phyloP scores from a whole-genome alignment of 176 grass and related monocot genomes.

The Panicum miliaceum region DNA sequence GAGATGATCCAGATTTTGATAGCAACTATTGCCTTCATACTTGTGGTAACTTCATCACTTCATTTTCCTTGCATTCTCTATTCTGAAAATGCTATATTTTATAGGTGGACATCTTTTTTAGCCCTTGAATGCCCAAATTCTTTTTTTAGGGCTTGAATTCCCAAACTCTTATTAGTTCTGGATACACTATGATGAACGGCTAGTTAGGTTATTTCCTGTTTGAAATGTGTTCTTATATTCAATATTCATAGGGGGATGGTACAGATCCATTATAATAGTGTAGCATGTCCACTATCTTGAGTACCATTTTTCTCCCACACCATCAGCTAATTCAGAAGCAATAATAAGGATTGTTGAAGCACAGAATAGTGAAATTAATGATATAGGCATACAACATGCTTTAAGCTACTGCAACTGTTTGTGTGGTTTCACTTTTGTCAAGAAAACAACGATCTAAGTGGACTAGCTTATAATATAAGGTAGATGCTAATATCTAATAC shows the following conservation, averaged over 20 bases:
- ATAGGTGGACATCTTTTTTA: constrained; percentile 4
- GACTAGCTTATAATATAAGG: not conserved
- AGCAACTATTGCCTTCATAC: constrained; percentile 68
- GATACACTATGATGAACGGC: not conserved
- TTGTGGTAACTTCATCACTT: constrained; percentile 67
- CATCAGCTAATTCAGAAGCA: constrained; percentile 6
- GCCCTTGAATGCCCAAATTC: not conserved
- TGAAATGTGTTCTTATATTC: not conserved
- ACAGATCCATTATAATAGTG: not conserved
- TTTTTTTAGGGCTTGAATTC: too few relatives aligned
- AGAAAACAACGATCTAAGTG: not conserved
- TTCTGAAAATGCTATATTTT: constrained; percentile 26
- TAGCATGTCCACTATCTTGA: not conserved
- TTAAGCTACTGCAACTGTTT: not conserved
- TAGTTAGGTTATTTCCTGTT: not conserved
- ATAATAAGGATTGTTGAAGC: not conserved
- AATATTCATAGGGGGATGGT: not conserved
- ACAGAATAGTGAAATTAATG: not conserved
- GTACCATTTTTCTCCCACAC: not conserved
- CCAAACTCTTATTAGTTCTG: not conserved
- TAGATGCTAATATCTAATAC: not conserved
- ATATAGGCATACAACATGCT: not conserved
- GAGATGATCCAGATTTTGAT: constrained; percentile 79
- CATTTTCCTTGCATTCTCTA: constrained; percentile 17
- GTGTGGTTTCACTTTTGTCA: not conserved